phyloP scores from a whole-genome alignment of 768 basidiomycete species.

The Boletus tomentosulus region DNA sequence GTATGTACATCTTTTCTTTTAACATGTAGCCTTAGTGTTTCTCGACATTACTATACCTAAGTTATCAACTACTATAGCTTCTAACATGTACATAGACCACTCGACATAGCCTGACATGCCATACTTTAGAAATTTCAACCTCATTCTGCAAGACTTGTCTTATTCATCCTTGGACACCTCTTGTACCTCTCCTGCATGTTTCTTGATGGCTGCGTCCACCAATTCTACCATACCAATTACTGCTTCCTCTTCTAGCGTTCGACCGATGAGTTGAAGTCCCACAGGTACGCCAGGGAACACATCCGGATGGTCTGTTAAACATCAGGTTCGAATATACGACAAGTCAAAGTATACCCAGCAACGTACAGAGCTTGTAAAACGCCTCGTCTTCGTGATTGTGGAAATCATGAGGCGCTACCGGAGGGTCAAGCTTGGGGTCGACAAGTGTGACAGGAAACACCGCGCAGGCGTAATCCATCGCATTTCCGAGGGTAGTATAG shows the following conservation, averaged over 20 bases:
- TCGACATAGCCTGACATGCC: not conserved
- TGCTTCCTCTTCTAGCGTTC: slow-evolving; percentile 49
- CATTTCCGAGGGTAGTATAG: slow-evolving; percentile 47
- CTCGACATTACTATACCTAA: no score
- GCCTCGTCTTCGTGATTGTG: slow-evolving; percentile 40
- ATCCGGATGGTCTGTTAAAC: slow-evolving; percentile 39
- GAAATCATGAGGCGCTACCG: slow-evolving; percentile 36
- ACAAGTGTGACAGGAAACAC: slow-evolving; percentile 49
- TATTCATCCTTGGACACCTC: not conserved
- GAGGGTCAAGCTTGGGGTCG: slow-evolving; percentile 38
- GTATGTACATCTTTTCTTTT: not conserved
- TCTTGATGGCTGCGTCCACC: slow-evolving; percentile 37
- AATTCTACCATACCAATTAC: slow-evolving; percentile 47
- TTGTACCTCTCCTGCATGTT: not conserved
- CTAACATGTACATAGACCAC: no score
- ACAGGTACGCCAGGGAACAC: slow-evolving; percentile 44
- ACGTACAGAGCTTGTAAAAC: slow-evolving; percentile 44
- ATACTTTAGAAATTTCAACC: not conserved
- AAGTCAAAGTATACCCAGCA: not conserved
- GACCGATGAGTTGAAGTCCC: slow-evolving; percentile 45
- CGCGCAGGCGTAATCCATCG: slow-evolving; percentile 41
- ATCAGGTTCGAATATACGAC: not conserved
- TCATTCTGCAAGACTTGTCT: not conserved
- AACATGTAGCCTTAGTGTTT: not conserved
- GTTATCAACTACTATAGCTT: no score